Percentiles rank a stretch among this genome's conserved stretches.
Evolutionary conservation across 352 stramenopile genomes (phyloP).

Genomic region (Thraustochytrium sp.): DNA sequence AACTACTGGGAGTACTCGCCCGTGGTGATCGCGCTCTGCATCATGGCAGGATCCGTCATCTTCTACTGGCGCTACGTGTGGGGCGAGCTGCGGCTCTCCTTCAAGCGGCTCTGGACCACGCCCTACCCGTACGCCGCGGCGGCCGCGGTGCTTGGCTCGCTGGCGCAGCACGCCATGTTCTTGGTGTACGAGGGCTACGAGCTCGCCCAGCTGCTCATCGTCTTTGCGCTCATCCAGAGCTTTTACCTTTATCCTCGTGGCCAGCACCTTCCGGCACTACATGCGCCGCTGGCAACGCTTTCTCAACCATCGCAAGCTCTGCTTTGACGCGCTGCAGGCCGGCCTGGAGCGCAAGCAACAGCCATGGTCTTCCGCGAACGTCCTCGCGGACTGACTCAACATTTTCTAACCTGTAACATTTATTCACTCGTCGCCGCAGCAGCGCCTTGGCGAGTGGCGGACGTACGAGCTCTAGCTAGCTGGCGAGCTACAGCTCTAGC

Average conservation of each 20-base stretch:
- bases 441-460: too few species aligned
- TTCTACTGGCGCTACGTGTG: conserved; percentile 41
- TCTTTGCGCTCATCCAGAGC: conserved; percentile 25
- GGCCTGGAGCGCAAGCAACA: not conserved
- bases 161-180: conserved; percentile 34
- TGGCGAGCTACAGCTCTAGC: too few species aligned
- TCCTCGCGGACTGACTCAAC: not conserved
- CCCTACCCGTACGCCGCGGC: not conserved
- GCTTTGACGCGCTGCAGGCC: conserved; percentile 18
- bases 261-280: conserved; percentile 15
- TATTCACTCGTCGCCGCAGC: too few species aligned
- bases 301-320: conserved; percentile 34
- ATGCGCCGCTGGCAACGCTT: conserved; percentile 35
- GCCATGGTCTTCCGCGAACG: not conserved
- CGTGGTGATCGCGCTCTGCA: conserved; percentile 4
- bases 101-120: conserved; percentile 13
- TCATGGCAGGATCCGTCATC: not conserved
- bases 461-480: too few species aligned
- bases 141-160: conserved; percentile 2
- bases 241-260: conserved; percentile 37
- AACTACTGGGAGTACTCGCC: conserved; percentile 40
- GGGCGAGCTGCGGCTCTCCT: conserved; percentile 2
- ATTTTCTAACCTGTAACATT: too few species aligned
- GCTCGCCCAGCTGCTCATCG: conserved; percentile 23
- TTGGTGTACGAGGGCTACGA: conserved; percentile 14